phyloP scores from a whole-genome alignment of 1,284 basidiomycete genomes.

The Boletus calvinii region DNA sequence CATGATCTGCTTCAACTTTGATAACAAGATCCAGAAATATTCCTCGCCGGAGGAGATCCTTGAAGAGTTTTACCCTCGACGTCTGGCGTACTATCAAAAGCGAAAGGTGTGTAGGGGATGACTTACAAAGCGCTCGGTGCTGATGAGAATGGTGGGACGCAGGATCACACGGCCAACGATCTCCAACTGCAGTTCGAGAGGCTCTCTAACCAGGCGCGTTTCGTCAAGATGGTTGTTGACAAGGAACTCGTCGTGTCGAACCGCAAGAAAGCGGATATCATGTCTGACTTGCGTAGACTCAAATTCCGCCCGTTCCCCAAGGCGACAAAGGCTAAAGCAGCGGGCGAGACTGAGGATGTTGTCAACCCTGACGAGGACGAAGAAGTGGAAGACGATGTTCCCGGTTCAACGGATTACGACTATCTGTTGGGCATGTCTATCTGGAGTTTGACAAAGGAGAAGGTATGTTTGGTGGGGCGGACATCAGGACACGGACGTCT shows the following conservation, averaged over 20 bases:
- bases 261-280: conserved; percentile 87
- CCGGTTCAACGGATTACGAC: conserved; percentile 77
- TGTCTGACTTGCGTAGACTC: conserved; percentile 79
- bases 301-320: conserved; percentile 92
- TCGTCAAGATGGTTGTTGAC: conserved; percentile 94
- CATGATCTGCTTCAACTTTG: conserved; percentile 98
- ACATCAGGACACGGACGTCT: neutral
- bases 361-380: conserved; percentile 64
- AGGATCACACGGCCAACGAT: conserved; percentile 88
- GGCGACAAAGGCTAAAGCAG: conserved; percentile 65
- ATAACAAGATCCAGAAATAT: conserved; percentile 97
- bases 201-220: conserved; percentile 93
- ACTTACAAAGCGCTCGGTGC: neutral
- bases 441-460: conserved; percentile 93
- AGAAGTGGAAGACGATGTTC: conserved; percentile 47
- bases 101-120: conserved; percentile 68
- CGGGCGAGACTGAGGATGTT: conserved; percentile 68
- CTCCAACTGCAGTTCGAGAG: conserved; percentile 83
- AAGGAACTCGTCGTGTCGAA: conserved; percentile 89
- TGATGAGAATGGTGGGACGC: conserved; percentile 3
- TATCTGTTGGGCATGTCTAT: conserved; percentile 96
- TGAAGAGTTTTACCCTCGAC: conserved; percentile 90
- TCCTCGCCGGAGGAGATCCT: conserved; percentile 88
- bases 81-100: conserved; percentile 90
- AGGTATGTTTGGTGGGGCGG: conserved; percentile 49